Conservation (phyloP, 2,329 filamentous ascomycete species). For the Colletotrichum chrysophilum region DNA sequence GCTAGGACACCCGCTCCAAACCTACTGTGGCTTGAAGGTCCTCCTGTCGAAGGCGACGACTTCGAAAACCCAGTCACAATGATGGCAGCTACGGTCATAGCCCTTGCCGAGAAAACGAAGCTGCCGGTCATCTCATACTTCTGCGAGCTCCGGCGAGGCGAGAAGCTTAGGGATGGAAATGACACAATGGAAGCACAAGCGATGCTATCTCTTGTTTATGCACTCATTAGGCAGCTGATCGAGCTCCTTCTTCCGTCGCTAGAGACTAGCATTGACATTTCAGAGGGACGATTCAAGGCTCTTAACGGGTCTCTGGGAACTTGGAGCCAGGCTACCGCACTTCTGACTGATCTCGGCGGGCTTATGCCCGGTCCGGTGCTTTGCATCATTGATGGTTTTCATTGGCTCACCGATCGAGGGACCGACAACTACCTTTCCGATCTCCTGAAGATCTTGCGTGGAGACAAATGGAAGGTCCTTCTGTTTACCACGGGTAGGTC, state of each 20-base stretch:
- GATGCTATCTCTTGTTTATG: background rate
- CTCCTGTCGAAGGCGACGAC: background rate
- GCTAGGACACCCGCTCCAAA: background rate
- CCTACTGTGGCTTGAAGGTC: conserved; percentile 20
- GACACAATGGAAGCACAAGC: background rate
- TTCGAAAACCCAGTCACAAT: conserved; percentile 10
- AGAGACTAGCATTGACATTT: background rate
- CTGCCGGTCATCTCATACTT: conserved; percentile 23
- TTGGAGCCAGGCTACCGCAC: background rate
- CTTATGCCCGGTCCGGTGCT: background rate
- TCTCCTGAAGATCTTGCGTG: background rate
- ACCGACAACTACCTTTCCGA: background rate
- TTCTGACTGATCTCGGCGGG: background rate
- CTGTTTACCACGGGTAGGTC: background rate
- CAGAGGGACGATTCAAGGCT: background rate
- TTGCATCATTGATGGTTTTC: background rate
- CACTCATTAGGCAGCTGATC: conserved; percentile 19
- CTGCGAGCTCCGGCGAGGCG: conserved; percentile 11
- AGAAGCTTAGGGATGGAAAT: background rate
- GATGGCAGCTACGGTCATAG: conserved; percentile 9
- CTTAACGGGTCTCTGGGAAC: background rate
- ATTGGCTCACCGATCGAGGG: background rate
- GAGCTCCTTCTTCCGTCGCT: conserved; percentile 8
- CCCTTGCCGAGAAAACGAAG: background rate
- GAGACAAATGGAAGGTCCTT: background rate